Evolutionary conservation across 2,329 filamentous ascomycete species (phyloP), one percentile per base, ranked within the genome.

Genomic region (Colletotrichum chlorophyti): DNA sequence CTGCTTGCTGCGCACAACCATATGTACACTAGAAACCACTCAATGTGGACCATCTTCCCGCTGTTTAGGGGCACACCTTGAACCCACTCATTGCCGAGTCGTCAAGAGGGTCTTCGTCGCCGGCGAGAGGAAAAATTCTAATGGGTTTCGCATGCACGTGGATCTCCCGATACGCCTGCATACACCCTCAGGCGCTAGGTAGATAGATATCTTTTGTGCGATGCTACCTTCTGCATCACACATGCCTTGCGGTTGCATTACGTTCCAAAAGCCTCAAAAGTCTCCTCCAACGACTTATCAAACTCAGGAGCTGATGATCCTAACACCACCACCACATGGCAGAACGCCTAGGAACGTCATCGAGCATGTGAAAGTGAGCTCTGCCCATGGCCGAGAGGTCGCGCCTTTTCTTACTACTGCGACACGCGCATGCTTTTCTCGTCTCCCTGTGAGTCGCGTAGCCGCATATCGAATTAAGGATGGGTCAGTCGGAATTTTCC

Each of bases 21-120:
- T 29, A 35, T 32, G 43, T 35, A 58, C 42, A 53, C 35, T n/a
- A n/a, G n/a, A 58, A 55, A 59, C 51, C 37, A 26, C 55, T 55
- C 50, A 45, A 48, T 37, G 55, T 59, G 55, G 55, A 32, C 11
- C 55, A 4, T 38, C 19, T 55, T 43, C 55, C 51, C 45, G 51
- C 50, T 57, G 40, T 60, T 45, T 57, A 49, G 40, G 35, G 2
- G 23, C 41, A 24, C 51, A 35, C 29, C 40, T 43, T 21, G 35
- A 14, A 34, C 46, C 27, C 41, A n/a, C n/a, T 29, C 32, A 40
- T 26, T 17, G 24, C 40, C 32, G 40, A 19, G 50, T 26, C 19
- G 19, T 24, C 19, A 27, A 41, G 41, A 58, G 49, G 54, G 31
- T 26, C 37, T 42, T 38, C 23, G 23, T 26, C 27, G 11, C 14